phyloP scores from a whole-genome alignment of 148 eudicot species.

The Persicaria tinctoria region DNA sequence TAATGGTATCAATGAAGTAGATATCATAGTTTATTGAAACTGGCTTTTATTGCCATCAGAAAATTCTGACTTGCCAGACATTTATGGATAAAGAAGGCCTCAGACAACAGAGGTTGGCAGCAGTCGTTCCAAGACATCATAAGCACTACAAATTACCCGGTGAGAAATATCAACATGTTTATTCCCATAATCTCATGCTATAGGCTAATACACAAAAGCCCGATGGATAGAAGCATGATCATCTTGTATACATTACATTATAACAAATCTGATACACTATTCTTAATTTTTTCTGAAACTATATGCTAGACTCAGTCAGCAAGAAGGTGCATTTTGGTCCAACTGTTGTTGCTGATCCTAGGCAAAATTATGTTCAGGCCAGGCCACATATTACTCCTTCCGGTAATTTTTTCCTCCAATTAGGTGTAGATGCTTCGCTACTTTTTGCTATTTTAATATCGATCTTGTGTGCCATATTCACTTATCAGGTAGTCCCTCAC shows the following conservation, averaged over 20 bases:
- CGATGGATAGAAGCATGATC: not conserved
- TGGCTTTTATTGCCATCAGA: constrained; percentile 33
- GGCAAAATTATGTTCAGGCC: constrained; percentile 10
- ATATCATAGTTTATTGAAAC: not conserved
- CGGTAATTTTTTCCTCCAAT: not conserved
- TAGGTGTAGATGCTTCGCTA: not conserved
- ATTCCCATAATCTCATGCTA: not conserved
- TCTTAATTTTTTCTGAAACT: not conserved
- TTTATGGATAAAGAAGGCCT: constrained; percentile 82
- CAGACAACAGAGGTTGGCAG: constrained; percentile 85
- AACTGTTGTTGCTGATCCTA: constrained; percentile 1
- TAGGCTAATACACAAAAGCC: not conserved
- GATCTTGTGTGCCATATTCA: not conserved
- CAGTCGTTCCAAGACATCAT: constrained; percentile 92
- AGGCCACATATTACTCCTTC: constrained; percentile 15
- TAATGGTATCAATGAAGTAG: not conserved
- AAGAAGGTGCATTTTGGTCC: constrained; percentile 20
- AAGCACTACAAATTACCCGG: constrained; percentile 90
- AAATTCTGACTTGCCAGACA: constrained; percentile 76
- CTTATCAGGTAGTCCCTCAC: constrained; percentile 52
- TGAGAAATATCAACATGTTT: constrained; percentile 27
- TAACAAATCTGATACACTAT: not conserved
- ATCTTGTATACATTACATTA: not conserved
- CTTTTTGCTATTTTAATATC: not conserved
- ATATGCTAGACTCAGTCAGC: constrained; percentile 10